A percentile compares a stretch with the other conserved stretches of the same genome.
These are phyloP conservation scores for Goffeauzyma gilvescens DNA, from an alignment of 768 basidiomycete species.

Conservation along the genomic window DNA sequence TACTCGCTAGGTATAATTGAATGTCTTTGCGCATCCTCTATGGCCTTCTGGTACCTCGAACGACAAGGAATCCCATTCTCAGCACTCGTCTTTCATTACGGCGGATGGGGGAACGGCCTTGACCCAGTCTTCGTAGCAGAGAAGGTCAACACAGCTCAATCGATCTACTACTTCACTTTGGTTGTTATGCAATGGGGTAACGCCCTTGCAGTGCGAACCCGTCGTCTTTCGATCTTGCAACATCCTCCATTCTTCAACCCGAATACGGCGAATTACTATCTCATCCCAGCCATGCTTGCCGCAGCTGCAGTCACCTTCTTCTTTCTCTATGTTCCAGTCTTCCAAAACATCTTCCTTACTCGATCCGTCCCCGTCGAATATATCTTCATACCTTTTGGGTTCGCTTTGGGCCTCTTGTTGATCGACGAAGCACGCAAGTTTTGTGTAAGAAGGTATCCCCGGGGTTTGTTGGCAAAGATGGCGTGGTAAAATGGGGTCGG, in stretches of 20 bases:
- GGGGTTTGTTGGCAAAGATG: slow-evolving; percentile 22
- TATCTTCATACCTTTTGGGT: slow-evolving; percentile 39
- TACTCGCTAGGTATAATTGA: slow-evolving; percentile 42
- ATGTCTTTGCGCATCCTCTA: slow-evolving; percentile 38
- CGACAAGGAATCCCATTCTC: slow-evolving; percentile 28
- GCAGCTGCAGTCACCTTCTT: slow-evolving; percentile 38
- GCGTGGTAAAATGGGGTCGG: no score
- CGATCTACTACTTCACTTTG: slow-evolving; percentile 36
- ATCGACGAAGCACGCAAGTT: slow-evolving; percentile 32
- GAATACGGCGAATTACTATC: slow-evolving; percentile 32
- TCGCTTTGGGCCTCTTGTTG: slow-evolving; percentile 14
- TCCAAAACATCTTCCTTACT: slow-evolving; percentile 41
- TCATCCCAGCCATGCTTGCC: slow-evolving; percentile 37
- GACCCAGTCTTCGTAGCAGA: slow-evolving; percentile 19
- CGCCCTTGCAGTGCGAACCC: slow-evolving; percentile 41
- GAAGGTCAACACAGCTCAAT: slow-evolving; percentile 38
- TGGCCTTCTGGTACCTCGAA: slow-evolving; percentile 39
- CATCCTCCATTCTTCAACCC: slow-evolving; percentile 34
- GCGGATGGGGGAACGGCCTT: not conserved
- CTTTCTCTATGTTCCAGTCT: slow-evolving; percentile 32
- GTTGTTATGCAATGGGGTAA: slow-evolving; percentile 31
- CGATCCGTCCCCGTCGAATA: slow-evolving; percentile 34
- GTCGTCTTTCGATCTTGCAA: slow-evolving; percentile 41
- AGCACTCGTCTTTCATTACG: slow-evolving; percentile 6
- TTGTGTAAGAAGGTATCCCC: slow-evolving; percentile 23